Evolutionary conservation across 2,329 filamentous ascomycete genomes (phyloP).

Genomic region (Pyricularia pennisetigena): DNA sequence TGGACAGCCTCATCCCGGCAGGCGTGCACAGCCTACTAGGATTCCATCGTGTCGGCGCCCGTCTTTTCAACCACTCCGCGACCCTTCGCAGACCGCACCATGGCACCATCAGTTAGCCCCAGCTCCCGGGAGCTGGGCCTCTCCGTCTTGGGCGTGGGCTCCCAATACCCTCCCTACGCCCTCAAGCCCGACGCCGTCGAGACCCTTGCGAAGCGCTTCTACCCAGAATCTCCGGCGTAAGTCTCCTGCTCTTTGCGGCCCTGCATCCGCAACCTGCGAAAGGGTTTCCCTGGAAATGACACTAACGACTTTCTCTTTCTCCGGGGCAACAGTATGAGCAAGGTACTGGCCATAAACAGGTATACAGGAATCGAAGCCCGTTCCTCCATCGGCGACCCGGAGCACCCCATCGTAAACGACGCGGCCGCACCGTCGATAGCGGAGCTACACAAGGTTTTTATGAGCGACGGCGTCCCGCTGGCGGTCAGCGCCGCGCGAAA

Average conservation of each 20-base stretch:
- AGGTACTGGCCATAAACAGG: constrained; percentile 52
- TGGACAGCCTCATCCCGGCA: background rate
- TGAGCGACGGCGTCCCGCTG: constrained; percentile 46
- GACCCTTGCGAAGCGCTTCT: constrained; percentile 43
- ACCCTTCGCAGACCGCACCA: background rate
- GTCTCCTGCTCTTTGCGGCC: constrained; percentile 15
- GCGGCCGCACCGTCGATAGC: constrained; percentile 40
- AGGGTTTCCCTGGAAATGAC: background rate
- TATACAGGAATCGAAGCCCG: constrained; percentile 56
- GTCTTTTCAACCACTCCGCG: background rate
- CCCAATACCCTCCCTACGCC: constrained; percentile 48
- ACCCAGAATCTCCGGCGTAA: constrained; percentile 50
- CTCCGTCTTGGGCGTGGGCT: constrained; percentile 48
- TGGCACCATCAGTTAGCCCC: constrained; percentile 21
- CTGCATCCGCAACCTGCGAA: background rate
- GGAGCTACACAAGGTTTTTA: constrained; percentile 44
- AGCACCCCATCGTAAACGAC: constrained; percentile 52
- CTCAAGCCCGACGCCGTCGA: constrained; percentile 41
- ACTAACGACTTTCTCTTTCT: background rate
- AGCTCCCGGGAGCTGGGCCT: constrained; percentile 43
- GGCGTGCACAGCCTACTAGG: background rate
- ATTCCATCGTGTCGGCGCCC: background rate
- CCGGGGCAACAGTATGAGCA: constrained; percentile 41
- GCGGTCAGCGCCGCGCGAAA: constrained; percentile 44
- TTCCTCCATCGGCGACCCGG: constrained; percentile 50